These are phyloP conservation scores for Amborella trichopoda DNA, from an alignment of 164 flowering plant genomes.

Conservation along the genomic window DNA sequence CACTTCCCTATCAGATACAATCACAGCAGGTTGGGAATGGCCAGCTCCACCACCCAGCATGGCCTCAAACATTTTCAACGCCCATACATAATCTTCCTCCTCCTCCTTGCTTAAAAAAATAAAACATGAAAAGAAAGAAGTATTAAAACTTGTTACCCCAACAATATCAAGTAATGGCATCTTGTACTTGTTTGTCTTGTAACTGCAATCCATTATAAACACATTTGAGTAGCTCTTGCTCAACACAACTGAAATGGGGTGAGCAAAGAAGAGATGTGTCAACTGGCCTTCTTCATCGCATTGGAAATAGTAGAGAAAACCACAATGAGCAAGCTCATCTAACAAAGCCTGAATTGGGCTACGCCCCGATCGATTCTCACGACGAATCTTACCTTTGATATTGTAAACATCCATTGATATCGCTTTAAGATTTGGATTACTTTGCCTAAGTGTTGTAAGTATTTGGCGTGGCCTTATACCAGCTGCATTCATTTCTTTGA, in stretches of 20 bases:
- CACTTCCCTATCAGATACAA: constrained; percentile 2
- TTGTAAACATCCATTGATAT: constrained; percentile 37
- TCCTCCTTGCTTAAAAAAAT: constrained; percentile 4
- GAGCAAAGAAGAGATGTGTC: constrained; percentile 11
- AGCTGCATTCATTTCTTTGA: constrained; percentile 34
- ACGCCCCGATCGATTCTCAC: constrained; percentile 18
- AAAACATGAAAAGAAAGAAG: constrained; percentile 8
- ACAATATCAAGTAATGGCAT: constrained; percentile 10
- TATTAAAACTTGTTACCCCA: constrained; percentile 8
- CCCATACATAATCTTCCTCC: constrained; percentile 8
- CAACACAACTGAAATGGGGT: constrained; percentile 5
- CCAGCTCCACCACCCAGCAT: constrained; percentile 1
- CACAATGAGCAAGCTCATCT: constrained; percentile 7
- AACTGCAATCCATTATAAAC: constrained; percentile 7
- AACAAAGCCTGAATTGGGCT: constrained; percentile 1
- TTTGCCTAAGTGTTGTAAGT: constrained; percentile 25
- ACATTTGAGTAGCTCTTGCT: constrained; percentile 3
- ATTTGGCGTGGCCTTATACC: constrained; percentile 39
- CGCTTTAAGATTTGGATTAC: constrained; percentile 29
- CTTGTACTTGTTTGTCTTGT: constrained; percentile 7
- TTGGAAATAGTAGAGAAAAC: constrained; percentile 1
- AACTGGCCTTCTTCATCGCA: constrained; percentile 5
- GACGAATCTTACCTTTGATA: constrained; percentile 24
- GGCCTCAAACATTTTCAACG: background rate
- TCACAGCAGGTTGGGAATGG: background rate